phyloP scores from a whole-genome alignment of 2,329 filamentous ascomycete species.

The Cordyceps tenuipes region DNA sequence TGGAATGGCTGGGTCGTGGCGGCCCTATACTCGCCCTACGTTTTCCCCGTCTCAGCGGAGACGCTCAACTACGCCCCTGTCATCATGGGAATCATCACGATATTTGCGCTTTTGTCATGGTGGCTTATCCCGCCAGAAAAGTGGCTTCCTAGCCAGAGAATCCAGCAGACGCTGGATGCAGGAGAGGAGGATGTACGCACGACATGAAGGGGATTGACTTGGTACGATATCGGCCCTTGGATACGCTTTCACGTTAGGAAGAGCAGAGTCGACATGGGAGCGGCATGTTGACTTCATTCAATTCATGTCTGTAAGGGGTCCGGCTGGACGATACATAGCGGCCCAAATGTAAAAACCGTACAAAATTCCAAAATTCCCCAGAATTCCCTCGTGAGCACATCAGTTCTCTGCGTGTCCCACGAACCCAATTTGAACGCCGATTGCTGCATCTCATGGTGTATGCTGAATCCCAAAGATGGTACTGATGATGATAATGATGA shows the following conservation, averaged over 20 bases:
- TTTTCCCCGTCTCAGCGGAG: constrained; percentile 33
- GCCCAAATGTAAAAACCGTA: too few species aligned
- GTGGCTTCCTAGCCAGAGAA: constrained; percentile 37
- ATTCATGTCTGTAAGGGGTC: not conserved
- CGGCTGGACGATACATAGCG: not conserved
- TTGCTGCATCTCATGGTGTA: not conserved
- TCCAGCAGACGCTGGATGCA: constrained; percentile 27
- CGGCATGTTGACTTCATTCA: not conserved
- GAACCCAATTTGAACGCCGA: not conserved
- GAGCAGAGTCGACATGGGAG: not conserved
- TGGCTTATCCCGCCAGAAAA: constrained; percentile 37
- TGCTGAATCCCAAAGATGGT: not conserved
- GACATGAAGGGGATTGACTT: not conserved
- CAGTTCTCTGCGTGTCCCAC: not conserved
- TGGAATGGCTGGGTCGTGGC: constrained; percentile 44
- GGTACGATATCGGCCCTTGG: too few species aligned
- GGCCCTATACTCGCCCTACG: constrained; percentile 37
- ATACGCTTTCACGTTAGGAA: too few species aligned
- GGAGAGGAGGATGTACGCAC: not conserved
- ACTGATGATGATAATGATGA: not conserved
- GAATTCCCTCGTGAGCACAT: not conserved
- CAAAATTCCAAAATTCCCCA: too few species aligned
- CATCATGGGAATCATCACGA: constrained; percentile 41
- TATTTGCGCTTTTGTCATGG: constrained; percentile 39
- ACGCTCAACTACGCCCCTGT: constrained; percentile 42